Conservation (phyloP, 495 filamentous ascomycete species). For the Aspergillus carlsbadensis region DNA sequence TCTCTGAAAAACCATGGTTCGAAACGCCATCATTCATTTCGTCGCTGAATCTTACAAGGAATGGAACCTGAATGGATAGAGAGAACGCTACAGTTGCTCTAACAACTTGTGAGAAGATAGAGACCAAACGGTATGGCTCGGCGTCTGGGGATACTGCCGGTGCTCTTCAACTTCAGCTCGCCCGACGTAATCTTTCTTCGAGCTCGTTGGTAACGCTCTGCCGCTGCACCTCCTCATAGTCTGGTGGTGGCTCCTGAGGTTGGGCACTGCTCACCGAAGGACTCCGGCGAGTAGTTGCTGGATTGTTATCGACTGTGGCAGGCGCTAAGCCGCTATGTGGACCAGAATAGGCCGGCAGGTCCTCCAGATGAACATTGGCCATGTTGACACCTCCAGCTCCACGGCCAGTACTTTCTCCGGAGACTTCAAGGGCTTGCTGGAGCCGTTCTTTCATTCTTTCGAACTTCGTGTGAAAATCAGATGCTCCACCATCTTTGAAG, state of each 20-base stretch:
- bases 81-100: neutral
- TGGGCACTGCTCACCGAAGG: constrained; percentile 24
- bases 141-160: too few relatives aligned
- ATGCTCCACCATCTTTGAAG: constrained; percentile 93
- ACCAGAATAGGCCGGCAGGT: constrained; percentile 76
- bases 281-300: constrained; percentile 12
- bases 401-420: constrained; percentile 42
- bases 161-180: constrained; percentile 22
- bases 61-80: too few relatives aligned
- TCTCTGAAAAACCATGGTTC: too few relatives aligned
- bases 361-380: constrained; percentile 67
- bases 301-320: constrained; percentile 1
- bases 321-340: constrained; percentile 20
- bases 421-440: constrained; percentile 73
- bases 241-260: constrained; percentile 83
- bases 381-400: constrained; percentile 54
- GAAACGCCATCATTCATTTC: neutral
- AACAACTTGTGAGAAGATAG: neutral
- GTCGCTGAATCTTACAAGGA: neutral
- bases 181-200: constrained; percentile 46
- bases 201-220: constrained; percentile 67
- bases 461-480: constrained; percentile 82
- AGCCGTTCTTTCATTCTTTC: constrained; percentile 83
- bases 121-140: too few relatives aligned
- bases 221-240: constrained; percentile 88